Conservation (phyloP, 768 basidiomycete species). For the Postia placenta region DNA sequence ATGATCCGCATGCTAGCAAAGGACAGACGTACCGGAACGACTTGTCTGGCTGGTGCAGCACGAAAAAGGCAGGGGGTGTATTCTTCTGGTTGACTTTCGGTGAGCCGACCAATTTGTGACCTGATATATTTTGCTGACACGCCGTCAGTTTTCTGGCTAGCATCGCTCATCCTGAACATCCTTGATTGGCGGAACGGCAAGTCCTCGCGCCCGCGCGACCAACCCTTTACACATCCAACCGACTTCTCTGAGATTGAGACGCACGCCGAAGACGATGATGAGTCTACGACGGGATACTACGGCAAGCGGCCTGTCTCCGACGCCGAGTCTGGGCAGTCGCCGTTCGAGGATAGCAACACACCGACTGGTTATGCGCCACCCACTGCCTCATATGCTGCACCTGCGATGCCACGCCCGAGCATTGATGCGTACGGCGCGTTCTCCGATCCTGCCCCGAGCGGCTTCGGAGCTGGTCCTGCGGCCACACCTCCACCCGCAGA, state of each 20-base stretch:
- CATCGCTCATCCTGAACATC: slow-evolving; percentile 58
- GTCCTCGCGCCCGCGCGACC: slow-evolving; percentile 50
- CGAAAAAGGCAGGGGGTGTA: slow-evolving; percentile 85
- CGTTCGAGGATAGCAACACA: slow-evolving; percentile 48
- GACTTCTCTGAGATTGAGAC: slow-evolving; percentile 16
- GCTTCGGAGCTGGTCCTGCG: slow-evolving; percentile 43
- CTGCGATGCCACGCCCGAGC: slow-evolving; percentile 37
- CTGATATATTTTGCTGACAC: background rate
- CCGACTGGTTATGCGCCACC: slow-evolving; percentile 18
- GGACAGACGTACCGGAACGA: slow-evolving; percentile 63
- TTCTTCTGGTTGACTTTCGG: slow-evolving; percentile 88
- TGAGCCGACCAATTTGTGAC: no score
- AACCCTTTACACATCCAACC: slow-evolving; percentile 65
- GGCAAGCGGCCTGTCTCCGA: slow-evolving; percentile 37
- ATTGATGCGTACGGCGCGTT: slow-evolving; percentile 91
- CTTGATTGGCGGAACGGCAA: slow-evolving; percentile 76
- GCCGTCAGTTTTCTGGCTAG: slow-evolving; percentile 64
- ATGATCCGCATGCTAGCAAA: slow-evolving; percentile 70
- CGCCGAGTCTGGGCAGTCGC: slow-evolving; percentile 23
- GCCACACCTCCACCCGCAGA: slow-evolving; percentile 24
- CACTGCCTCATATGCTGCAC: slow-evolving; percentile 17
- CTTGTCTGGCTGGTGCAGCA: slow-evolving; percentile 80
- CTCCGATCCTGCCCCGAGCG: slow-evolving; percentile 78
- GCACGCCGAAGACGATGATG: slow-evolving; percentile 41
- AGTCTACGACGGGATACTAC: slow-evolving; percentile 47